phyloP scores from a whole-genome alignment of 2,329 filamentous ascomycete species.

The Pyrenochaeta sp. region DNA sequence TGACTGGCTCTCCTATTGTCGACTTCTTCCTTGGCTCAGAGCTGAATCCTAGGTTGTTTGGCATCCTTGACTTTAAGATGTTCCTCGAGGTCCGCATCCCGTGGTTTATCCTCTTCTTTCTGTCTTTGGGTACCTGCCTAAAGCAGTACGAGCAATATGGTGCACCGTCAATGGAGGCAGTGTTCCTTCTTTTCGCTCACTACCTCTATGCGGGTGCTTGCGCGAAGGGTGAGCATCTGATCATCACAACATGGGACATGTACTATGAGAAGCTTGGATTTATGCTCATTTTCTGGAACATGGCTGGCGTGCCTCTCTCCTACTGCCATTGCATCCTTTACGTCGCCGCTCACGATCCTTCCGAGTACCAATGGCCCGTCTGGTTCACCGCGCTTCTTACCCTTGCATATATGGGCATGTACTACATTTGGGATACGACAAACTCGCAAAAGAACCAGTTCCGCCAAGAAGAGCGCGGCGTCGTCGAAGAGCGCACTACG shows the following conservation, averaged over 20 bases:
- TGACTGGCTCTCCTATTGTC: slow-evolving; percentile 84
- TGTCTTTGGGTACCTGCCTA: slow-evolving; percentile 77
- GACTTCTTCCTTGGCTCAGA: slow-evolving; percentile 94
- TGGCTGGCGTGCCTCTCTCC: slow-evolving; percentile 87
- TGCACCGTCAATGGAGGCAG: slow-evolving; percentile 84
- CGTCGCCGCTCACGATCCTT: slow-evolving; percentile 82
- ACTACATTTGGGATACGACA: slow-evolving; percentile 91
- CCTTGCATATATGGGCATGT: slow-evolving; percentile 78
- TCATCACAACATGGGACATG: slow-evolving; percentile 93
- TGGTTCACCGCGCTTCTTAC: slow-evolving; percentile 72
- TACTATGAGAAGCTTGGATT: slow-evolving; percentile 98
- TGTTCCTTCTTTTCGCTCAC: slow-evolving; percentile 86
- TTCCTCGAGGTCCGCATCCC: slow-evolving; percentile 93
- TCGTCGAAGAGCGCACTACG: slow-evolving; percentile 72
- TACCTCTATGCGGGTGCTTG: slow-evolving; percentile 93
- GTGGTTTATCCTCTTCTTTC: slow-evolving; percentile 88
- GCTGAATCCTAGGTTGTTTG: slow-evolving; percentile 85
- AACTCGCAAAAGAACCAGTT: slow-evolving; percentile 96
- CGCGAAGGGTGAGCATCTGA: slow-evolving; percentile 90
- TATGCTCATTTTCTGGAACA: slow-evolving; percentile 98
- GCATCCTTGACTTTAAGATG: slow-evolving; percentile 90
- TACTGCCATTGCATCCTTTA: slow-evolving; percentile 96
- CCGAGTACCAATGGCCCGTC: slow-evolving; percentile 79
- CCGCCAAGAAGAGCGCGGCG: slow-evolving; percentile 80
- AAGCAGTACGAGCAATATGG: slow-evolving; percentile 86